phyloP scores from a whole-genome alignment of 352 stramenopile genomes.

The Phytophthora nicotianae region DNA sequence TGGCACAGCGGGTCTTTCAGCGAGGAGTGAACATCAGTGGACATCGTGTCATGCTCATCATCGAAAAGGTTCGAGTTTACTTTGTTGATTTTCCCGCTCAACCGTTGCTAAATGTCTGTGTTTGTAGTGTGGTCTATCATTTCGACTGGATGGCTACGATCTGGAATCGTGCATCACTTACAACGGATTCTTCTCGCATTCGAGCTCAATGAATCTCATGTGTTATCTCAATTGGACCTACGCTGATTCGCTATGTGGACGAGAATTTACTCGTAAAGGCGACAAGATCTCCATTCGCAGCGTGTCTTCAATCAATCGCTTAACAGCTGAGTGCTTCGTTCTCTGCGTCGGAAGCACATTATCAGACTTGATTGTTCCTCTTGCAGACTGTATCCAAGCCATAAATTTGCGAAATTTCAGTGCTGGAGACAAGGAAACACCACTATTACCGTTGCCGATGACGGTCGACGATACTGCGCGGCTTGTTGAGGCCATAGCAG shows the following conservation, averaged over 20 bases:
- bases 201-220: constrained; percentile 51
- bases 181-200: constrained; percentile 59
- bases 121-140: constrained; percentile 66
- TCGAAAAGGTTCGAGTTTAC: constrained; percentile 53
- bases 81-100: background rate
- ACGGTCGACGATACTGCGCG: constrained; percentile 44
- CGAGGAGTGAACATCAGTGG: constrained; percentile 58
- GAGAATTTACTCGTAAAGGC: constrained; percentile 45
- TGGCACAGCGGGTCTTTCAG: constrained; percentile 69
- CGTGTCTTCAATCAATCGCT: constrained; percentile 44
- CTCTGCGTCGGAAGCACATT: constrained; percentile 9
- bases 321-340: constrained; percentile 54
- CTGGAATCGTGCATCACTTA: constrained; percentile 51
- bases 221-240: constrained; percentile 69
- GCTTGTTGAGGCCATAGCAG: constrained; percentile 45
- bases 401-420: constrained; percentile 61
- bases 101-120: constrained; percentile 2
- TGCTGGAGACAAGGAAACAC: constrained; percentile 28
- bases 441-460: constrained; percentile 35
- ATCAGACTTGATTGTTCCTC: constrained; percentile 16
- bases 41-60: constrained; percentile 51
- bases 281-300: constrained; percentile 37
- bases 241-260: constrained; percentile 45
- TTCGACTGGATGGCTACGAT: constrained; percentile 65
- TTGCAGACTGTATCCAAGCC: constrained; percentile 55